Evolutionary conservation across 495 filamentous ascomycete genomes (phyloP).

Genomic region (Penicillium canariense): DNA sequence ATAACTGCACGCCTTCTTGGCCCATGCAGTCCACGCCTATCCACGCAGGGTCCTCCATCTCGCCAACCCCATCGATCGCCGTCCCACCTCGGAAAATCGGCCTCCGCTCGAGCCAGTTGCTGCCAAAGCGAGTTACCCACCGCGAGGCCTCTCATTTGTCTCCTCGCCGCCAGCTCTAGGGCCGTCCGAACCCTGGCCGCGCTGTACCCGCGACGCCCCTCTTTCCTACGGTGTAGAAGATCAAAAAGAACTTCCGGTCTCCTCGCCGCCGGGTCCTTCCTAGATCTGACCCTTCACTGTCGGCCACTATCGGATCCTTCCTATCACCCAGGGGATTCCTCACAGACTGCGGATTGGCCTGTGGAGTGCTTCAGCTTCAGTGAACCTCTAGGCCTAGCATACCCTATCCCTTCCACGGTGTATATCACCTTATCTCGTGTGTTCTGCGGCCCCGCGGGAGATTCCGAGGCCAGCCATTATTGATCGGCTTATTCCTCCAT

Average conservation of each 20-base stretch:
- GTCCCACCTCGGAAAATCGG: slow-evolving; percentile 28
- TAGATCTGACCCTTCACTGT: slow-evolving; percentile 13
- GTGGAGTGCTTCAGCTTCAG: not conserved
- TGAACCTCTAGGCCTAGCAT: not conserved
- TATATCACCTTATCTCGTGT: not conserved
- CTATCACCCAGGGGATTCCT: slow-evolving; percentile 1
- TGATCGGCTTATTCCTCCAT: not conserved
- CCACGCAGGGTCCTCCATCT: slow-evolving; percentile 23
- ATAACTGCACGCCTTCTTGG: not conserved
- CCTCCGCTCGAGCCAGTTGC: slow-evolving; percentile 8
- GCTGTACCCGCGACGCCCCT: slow-evolving; percentile 20
- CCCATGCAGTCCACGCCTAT: not conserved
- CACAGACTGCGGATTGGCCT: not conserved
- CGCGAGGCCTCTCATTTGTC: slow-evolving; percentile 17
- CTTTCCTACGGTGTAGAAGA: not conserved
- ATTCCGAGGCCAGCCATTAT: slow-evolving; percentile 8
- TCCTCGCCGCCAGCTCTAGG: not conserved
- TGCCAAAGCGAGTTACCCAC: slow-evolving; percentile 4
- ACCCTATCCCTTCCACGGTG: not conserved
- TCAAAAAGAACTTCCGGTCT: slow-evolving; percentile 18
- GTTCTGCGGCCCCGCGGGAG: not conserved
- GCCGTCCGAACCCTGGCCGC: slow-evolving; percentile 1
- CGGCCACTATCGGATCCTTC: slow-evolving; percentile 10
- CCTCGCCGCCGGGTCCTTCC: not conserved
- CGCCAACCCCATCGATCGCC: slow-evolving; percentile 22